Base-by-base conservation (phyloP, 495 filamentous ascomycete species). In the Immersiella caudata region DNA sequence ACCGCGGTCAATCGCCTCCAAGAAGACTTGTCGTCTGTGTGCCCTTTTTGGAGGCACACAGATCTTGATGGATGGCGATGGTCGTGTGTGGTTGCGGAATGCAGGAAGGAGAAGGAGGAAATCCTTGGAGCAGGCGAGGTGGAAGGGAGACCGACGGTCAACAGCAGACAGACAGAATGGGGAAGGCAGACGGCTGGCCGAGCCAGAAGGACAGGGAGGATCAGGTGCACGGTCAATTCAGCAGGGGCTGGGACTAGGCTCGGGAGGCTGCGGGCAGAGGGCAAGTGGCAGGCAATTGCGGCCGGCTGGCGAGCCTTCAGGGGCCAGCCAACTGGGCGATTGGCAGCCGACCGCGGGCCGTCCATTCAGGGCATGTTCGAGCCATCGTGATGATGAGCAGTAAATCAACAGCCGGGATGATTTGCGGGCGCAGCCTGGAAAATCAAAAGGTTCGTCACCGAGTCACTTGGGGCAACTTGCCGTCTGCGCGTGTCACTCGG, bases 11-110 rank as follows among this genome's bases (percentile, higher is more conserved):
- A 67, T 72, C 69, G 69, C 65, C 71, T 51, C 69, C 69, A 69
- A 62, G 65, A 71, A 68, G 65, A 64, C 65, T 71, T 68, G 71
- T 70, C 73, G 65, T 71, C 73, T 72, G 73, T 68, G 71, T 68
- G 70, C 70, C 71, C 69, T 65, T 55, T n/a, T 50, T 58, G 62
- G 66, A 66, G 71, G 71, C 71, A 64, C 71, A 68, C 67, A 71
- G 71, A 64, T 66, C 29, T 46, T 67, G 68, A 56, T 35, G 59
- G 70, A 71, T 71, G 73, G 70, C 67, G 70, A 71, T 71, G 64
- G 68, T 72, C 62, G 71, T 68, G 66, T 52, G 68, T 64, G 64
- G 74, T 69, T 70, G 71, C 67, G 57, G 68, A 49, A 26, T 54
- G 50, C 29, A 72, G 60, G 64, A 70, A 67, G 67, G 73, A 71